These are phyloP conservation scores for Didymella segeticola DNA, from an alignment of 2,329 filamentous ascomycete genomes.

Conservation along the genomic window DNA sequence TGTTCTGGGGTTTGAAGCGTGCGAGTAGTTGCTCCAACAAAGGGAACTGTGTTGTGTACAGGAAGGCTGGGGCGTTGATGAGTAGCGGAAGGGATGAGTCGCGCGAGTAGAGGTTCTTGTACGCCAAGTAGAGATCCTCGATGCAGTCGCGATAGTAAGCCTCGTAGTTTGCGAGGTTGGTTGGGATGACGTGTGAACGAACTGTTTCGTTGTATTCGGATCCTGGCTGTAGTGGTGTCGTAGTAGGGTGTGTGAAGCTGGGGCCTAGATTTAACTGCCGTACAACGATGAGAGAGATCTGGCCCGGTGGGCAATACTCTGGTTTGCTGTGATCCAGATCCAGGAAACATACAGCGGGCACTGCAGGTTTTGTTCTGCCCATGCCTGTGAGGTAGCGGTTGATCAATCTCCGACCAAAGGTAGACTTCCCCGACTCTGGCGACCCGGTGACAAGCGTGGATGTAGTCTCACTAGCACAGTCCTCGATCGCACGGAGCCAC, in stretches of 20 bases:
- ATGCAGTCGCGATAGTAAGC: slow-evolving; percentile 71
- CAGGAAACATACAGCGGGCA: slow-evolving; percentile 62
- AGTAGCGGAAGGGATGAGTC: slow-evolving; percentile 63
- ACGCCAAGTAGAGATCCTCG: slow-evolving; percentile 67
- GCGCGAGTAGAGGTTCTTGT: slow-evolving; percentile 55
- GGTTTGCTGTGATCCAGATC: slow-evolving; percentile 81
- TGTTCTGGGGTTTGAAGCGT: slow-evolving; percentile 63
- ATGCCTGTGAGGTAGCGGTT: slow-evolving; percentile 69
- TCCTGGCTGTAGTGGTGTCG: slow-evolving; percentile 24
- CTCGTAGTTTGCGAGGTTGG: slow-evolving; percentile 70
- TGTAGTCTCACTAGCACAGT: slow-evolving; percentile 46
- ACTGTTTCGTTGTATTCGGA: slow-evolving; percentile 53
- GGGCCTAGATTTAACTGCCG: slow-evolving; percentile 68
- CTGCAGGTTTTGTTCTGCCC: slow-evolving; percentile 34
- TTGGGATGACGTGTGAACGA: slow-evolving; percentile 70
- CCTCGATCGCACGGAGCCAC: slow-evolving; percentile 52
- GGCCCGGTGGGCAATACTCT: slow-evolving; percentile 74
- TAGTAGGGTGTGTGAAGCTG: slow-evolving; percentile 67
- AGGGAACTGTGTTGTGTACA: slow-evolving; percentile 72
- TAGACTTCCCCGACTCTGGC: slow-evolving; percentile 78
- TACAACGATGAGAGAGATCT: slow-evolving; percentile 71
- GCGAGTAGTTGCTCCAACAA: slow-evolving; percentile 66
- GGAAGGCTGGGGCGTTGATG: slow-evolving; percentile 78
- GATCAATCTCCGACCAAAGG: slow-evolving; percentile 69
- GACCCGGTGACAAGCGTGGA: slow-evolving; percentile 70